Evolutionary conservation across 129 eudicot genomes (phyloP).

Genomic region (Centaurea solstitialis): DNA sequence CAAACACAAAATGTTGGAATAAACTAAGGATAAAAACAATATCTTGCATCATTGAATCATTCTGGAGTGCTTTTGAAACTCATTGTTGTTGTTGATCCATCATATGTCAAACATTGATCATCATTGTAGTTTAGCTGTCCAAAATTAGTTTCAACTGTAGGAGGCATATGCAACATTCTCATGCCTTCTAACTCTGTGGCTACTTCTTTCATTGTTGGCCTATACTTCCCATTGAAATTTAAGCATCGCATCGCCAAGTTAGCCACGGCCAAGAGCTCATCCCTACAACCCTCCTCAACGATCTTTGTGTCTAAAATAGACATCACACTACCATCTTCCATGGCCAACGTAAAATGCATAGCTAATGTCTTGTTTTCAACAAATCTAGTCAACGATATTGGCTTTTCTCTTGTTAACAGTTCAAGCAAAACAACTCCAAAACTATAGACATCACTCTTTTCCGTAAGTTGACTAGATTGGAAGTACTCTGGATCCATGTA

Average conservation of each 20-base stretch:
- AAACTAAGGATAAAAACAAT: too few relatives aligned
- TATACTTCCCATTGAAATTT: not conserved
- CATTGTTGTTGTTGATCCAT: not conserved
- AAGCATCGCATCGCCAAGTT: constrained; percentile 14
- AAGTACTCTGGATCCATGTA: constrained; percentile 30
- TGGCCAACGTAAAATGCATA: not conserved
- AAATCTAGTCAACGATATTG: not conserved
- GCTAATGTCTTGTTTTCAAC: constrained; percentile 1
- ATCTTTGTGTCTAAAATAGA: constrained; percentile 2
- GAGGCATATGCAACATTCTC: not conserved
- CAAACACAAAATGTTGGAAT: too few relatives aligned
- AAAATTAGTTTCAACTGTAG: not conserved
- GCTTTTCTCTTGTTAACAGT: constrained; percentile 9
- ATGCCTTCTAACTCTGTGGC: constrained; percentile 9
- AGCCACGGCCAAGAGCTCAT: not conserved
- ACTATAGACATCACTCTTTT: constrained; percentile 10
- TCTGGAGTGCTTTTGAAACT: not conserved
- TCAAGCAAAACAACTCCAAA: constrained; percentile 14
- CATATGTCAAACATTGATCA: not conserved
- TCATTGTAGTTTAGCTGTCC: not conserved
- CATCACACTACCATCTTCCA: not conserved
- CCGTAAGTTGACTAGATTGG: constrained; percentile 8
- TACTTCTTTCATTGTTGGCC: constrained; percentile 24
- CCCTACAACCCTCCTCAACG: not conserved
- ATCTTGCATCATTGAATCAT: too few relatives aligned